Conservation (phyloP, 78 protist species). For the Planoprotostelium fungivorum region DNA sequence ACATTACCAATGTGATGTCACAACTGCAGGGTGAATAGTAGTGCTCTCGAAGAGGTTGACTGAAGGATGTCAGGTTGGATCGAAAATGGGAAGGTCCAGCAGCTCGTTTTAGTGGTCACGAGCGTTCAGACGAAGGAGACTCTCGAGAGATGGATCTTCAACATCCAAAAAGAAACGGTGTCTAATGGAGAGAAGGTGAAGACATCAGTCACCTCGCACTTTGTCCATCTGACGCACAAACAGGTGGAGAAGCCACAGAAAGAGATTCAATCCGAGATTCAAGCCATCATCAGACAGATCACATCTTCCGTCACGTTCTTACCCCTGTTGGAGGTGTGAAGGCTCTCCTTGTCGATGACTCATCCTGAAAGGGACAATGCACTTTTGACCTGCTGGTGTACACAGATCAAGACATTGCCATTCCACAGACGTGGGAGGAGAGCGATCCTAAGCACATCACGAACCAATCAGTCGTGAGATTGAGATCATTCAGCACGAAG, state of each 20-base stretch:
- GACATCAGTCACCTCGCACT: no score
- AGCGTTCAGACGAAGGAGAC: slow-evolving; percentile 56
- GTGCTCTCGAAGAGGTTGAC: not conserved
- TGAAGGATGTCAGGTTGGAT: slow-evolving; percentile 84
- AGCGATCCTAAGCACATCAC: slow-evolving; percentile 87
- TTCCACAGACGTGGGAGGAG: slow-evolving; percentile 90
- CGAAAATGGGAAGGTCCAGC: slow-evolving; percentile 73
- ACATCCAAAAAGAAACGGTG: slow-evolving; percentile 78
- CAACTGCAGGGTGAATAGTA: slow-evolving; percentile 1
- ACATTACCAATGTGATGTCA: no score
- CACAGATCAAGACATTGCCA: slow-evolving; percentile 65
- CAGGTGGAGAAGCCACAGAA: slow-evolving; percentile 57
- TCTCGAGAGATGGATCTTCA: slow-evolving; percentile 97
- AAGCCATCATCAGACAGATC: slow-evolving; percentile 95
- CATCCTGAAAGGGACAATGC: slow-evolving; percentile 43
- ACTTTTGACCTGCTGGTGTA: slow-evolving; percentile 96
- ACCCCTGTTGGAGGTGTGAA: slow-evolving; percentile 75
- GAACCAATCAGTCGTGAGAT: slow-evolving; percentile 78
- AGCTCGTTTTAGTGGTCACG: slow-evolving; percentile 92
- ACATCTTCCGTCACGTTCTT: slow-evolving; percentile 93
- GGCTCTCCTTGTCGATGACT: not conserved
- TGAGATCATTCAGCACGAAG: slow-evolving; percentile 93
- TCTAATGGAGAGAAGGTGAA: slow-evolving; percentile 40
- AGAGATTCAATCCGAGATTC: slow-evolving; percentile 90
- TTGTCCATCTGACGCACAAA: no score